phyloP scores from a whole-genome alignment of 352 stramenopile genomes.

The Phytophthora gonapodyides region DNA sequence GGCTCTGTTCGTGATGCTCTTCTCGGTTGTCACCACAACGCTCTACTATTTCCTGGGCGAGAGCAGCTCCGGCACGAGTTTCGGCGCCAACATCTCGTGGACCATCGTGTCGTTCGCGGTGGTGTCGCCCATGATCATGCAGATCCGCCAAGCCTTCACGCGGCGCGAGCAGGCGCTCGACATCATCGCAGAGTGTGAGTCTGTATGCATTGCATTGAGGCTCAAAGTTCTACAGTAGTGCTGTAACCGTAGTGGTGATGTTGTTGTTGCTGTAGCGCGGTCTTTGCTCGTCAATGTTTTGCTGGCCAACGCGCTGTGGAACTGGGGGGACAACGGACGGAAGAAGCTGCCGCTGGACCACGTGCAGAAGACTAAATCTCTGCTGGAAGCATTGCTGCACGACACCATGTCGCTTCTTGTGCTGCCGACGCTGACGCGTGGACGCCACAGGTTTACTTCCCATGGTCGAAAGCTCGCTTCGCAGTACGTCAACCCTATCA shows the following conservation, averaged over 20 bases:
- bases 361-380: constrained; percentile 56
- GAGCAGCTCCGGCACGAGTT: constrained; percentile 41
- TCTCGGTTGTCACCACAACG: constrained; percentile 62
- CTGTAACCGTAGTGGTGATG: not conserved
- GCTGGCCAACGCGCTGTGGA: constrained; percentile 79
- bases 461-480: constrained; percentile 49
- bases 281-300: constrained; percentile 75
- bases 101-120: constrained; percentile 83
- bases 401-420: constrained; percentile 57
- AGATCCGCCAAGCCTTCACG: constrained; percentile 83
- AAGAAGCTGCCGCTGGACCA: constrained; percentile 56
- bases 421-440: constrained; percentile 71
- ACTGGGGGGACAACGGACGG: constrained; percentile 76
- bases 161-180: constrained; percentile 74
- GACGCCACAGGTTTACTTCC: constrained; percentile 71
- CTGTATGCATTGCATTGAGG: not conserved
- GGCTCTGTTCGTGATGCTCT: constrained; percentile 68
- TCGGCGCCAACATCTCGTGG: constrained; percentile 87
- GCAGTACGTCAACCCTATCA: constrained; percentile 45
- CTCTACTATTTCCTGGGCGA: constrained; percentile 71
- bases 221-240: too few relatives aligned
- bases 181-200: constrained; percentile 64
- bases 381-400: constrained; percentile 53
- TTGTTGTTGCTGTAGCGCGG: constrained; percentile 47
- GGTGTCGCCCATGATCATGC: constrained; percentile 89